Evolutionary conservation across 2,329 filamentous ascomycete species (phyloP), one percentile per base, ranked within the genome.

Genomic region (Huntiella omanensis): DNA sequence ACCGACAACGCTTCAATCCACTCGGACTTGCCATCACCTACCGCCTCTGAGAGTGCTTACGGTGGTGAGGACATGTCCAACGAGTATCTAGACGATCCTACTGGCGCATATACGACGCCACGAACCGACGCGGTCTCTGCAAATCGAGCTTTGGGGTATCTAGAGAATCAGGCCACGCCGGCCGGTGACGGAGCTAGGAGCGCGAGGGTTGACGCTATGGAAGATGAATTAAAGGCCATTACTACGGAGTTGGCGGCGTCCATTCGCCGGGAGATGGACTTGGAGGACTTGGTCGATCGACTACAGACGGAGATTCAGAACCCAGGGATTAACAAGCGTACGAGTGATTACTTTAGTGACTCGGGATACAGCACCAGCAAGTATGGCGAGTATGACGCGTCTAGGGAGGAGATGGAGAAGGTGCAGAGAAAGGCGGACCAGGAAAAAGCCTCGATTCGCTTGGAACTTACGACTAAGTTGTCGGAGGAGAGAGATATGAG

Each of bases 261-360:
- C 22, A 96, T 98, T 57, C 77, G 83, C 55, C 77, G 91, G 51
- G 91, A 98, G 65, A 88, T 98, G 74, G 91, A 98, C 55, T 64
- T 98, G 32, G 91, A 98, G 61, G 91, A 98, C 60, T 70, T 96
- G 40, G 79, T 96, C 1, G 91, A 98, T 53, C 72, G 82, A 49
- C 65, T 93, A 54, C 87, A 95, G 59, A 66, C 76, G n/a, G 86
- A 95, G 56, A 69, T 70, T 52, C 71, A 68, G 60, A 70, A 76
- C 61, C 63, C 68, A 60, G 58, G 66, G 54, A 55, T 70, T 22
- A 77, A 73, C 52, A 80, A 82, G 59, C 75, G 88, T 50, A 92
- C 84, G 7, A 96, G 91, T 63, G 91, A 98, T 63, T 96, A 98
- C 64, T 98, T 91, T 60, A 98, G 91, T 2, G 91, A 98, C 60